Conservation (phyloP, 1,284 basidiomycete species). For the Malassezia restricta region DNA sequence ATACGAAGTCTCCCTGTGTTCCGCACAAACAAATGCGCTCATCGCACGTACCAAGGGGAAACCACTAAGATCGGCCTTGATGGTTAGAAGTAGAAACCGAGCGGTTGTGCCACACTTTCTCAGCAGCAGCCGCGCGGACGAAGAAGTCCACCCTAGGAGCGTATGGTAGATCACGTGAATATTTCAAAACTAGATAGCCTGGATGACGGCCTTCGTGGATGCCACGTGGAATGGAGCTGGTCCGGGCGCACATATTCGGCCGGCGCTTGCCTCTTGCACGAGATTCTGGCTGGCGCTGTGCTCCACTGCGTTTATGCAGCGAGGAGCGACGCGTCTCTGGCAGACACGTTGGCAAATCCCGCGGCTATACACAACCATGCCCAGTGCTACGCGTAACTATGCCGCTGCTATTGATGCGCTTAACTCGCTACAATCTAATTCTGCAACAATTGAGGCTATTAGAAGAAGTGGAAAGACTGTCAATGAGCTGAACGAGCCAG, state of each 20-base stretch:
- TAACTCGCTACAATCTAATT: constrained; percentile 88
- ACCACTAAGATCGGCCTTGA: constrained; percentile 16
- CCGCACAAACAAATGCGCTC: background rate
- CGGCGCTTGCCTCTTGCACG: background rate
- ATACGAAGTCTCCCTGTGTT: background rate
- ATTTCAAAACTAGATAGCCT: constrained; percentile 15
- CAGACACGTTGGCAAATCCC: background rate
- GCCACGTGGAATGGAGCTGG: constrained; percentile 11
- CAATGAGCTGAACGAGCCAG: constrained; percentile 62
- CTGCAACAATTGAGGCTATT: constrained; percentile 71
- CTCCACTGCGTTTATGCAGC: background rate
- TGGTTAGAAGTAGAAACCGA: constrained; percentile 17
- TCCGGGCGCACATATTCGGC: constrained; percentile 1
- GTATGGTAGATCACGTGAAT: background rate
- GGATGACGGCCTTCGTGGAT: background rate
- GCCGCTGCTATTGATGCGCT: constrained; percentile 71
- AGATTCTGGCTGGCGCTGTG: too few species aligned
- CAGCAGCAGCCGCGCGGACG: constrained; percentile 5
- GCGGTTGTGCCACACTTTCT: constrained; percentile 9
- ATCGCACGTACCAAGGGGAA: constrained; percentile 11
- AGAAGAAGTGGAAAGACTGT: constrained; percentile 62
- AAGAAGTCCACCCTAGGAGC: constrained; percentile 8
- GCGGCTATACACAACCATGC: background rate
- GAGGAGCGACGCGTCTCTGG: constrained; percentile 4
- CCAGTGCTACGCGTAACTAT: constrained; percentile 21